Percentiles rank a stretch among this genome's conserved stretches.
phyloP scores from a whole-genome alignment of 768 basidiomycete genomes.

The Amanita fuliginea region DNA sequence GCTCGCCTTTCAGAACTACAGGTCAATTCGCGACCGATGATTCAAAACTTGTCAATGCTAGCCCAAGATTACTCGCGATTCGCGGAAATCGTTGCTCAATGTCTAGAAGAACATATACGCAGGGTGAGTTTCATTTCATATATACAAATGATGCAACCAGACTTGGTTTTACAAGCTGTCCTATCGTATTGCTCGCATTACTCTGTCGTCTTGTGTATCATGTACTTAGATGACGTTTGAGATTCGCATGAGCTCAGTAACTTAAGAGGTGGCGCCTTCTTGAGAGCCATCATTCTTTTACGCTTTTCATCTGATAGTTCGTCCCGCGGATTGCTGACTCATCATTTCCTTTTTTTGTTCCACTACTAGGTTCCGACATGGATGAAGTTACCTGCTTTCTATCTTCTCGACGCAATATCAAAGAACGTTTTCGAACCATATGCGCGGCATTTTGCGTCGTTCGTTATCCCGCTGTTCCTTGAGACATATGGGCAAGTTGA shows the following conservation, averaged over 20 bases:
- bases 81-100: conserved; percentile 70
- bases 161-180: conserved; percentile 11
- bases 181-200: conserved; percentile 8
- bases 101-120: conserved; percentile 75
- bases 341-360: conserved; percentile 33
- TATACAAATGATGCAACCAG: conserved; percentile 11
- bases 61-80: conserved; percentile 80
- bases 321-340: conserved; percentile 62
- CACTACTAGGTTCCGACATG: conserved; percentile 66
- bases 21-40: conserved; percentile 91
- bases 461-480: conserved; percentile 78
- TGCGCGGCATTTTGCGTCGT: conserved; percentile 70
- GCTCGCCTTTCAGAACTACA: conserved; percentile 69
- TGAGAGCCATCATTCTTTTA: conserved; percentile 11
- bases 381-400: conserved; percentile 90
- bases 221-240: conserved; percentile 22
- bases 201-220: conserved; percentile 19
- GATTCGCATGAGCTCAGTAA: conserved; percentile 25
- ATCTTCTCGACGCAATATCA: conserved; percentile 91
- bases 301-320: conserved; percentile 14
- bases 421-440: conserved; percentile 96
- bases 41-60: conserved; percentile 84
- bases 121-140: conserved; percentile 56
- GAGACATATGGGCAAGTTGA: conserved; percentile 85
- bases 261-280: conserved; percentile 18